Percentiles rank a stretch among this genome's conserved stretches.
Evolutionary conservation across 2,329 filamentous ascomycete genomes (phyloP).

Genomic region (Trichoderma sp.): DNA sequence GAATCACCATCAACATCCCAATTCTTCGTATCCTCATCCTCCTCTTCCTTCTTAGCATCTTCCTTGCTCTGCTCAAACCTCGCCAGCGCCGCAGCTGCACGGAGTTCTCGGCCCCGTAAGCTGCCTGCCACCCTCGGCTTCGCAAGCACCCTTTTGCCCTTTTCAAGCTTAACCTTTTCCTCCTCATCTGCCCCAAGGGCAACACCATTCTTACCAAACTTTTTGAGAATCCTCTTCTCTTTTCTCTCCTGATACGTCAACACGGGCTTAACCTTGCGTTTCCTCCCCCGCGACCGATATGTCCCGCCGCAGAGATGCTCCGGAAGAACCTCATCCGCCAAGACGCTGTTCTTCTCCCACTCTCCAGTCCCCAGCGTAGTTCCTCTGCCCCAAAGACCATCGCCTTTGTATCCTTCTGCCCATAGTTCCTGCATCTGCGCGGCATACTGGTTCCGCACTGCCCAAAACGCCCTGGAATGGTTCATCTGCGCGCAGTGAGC

Average conservation of each 20-base stretch:
- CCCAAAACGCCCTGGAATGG: slow-evolving; percentile 78
- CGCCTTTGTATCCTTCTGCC: slow-evolving; percentile 68
- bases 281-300: slow-evolving; percentile 60
- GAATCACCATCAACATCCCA: slow-evolving; percentile 39
- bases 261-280: slow-evolving; percentile 50
- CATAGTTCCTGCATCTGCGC: slow-evolving; percentile 69
- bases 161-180: slow-evolving; percentile 63
- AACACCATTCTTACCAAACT: slow-evolving; percentile 70
- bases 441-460: slow-evolving; percentile 70
- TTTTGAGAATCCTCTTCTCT: slow-evolving; percentile 68
- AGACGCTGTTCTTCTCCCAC: slow-evolving; percentile 54
- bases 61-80: slow-evolving; percentile 61
- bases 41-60: slow-evolving; percentile 36
- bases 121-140: slow-evolving; percentile 74
- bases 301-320: slow-evolving; percentile 80
- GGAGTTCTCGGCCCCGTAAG: slow-evolving; percentile 68
- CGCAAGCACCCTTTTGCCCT: slow-evolving; percentile 57
- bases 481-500: slow-evolving; percentile 93
- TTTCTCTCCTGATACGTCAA: slow-evolving; percentile 70
- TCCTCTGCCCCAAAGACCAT: slow-evolving; percentile 80
- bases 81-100: slow-evolving; percentile 73
- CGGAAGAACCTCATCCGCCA: slow-evolving; percentile 56
- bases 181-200: slow-evolving; percentile 67
- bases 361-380: slow-evolving; percentile 58
- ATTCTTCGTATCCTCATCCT: slow-evolving; percentile 33